Evolutionary conservation across 1,139 yeast species (phyloP), one percentile per base, ranked within the genome.

Genomic region (Lodderomyces metapsilosis): DNA sequence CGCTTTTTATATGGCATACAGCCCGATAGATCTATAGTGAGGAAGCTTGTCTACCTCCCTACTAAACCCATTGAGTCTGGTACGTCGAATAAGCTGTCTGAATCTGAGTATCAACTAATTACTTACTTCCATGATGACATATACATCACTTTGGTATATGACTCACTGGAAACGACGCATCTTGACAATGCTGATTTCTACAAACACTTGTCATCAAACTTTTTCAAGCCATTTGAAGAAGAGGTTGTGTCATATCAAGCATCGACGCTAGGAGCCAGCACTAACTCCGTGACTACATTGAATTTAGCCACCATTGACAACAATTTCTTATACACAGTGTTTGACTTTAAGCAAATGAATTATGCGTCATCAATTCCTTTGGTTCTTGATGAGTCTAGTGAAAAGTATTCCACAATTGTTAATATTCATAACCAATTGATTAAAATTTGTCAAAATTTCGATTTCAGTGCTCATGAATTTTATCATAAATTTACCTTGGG

Each of bases 401-500:
- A 16, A 17, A 31, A n/a, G 12, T 28, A 6, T 15, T n/a, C 3
- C 38, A 28, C 22, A 15, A 20, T 27, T 17, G 32, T 13, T 24
- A 32, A 21, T 44, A 55, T 72, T 12, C 78, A 72, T 50, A 72
- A 70, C 44, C 70, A 71, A 46, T 52, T 72, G 24, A 53, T 61
- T 9, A 64, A 63, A 32, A 16, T 68, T 17, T 17, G 8, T 11
- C 17, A 13, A 10, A 23, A 23, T 15, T 34, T 21, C 11, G 20
- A 25, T 25, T 25, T 69, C 41, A 51, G 53, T 31, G 46, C 54
- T 11, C 50, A 58, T 28, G 77, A 72, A 52, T 68, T 59, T 48
- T 67, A 70, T 41, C 76, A 72, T 51, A 72, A 72, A 46, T 71
- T 71, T 51, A 66, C 67, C 35, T 62, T 66, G 43, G 65, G 63